Percentiles rank a stretch among this genome's conserved stretches.
These are phyloP conservation scores for Wickerhamia fluorescens DNA, from an alignment of 805 yeast genomes.

Conservation along the genomic window DNA sequence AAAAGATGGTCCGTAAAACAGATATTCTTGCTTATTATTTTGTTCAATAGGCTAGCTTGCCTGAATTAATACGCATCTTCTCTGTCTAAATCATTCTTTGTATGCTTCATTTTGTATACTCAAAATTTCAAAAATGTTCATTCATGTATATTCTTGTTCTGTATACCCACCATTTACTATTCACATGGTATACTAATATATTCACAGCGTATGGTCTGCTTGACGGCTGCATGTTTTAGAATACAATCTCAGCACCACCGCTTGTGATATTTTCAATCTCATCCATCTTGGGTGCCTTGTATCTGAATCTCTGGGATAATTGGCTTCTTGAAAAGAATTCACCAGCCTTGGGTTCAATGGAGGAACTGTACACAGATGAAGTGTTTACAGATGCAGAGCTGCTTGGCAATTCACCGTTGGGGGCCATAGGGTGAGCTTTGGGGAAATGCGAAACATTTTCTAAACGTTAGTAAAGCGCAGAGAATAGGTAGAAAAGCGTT, in stretches of 20 bases:
- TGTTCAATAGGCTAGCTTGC: neutral
- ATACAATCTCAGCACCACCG: conserved; percentile 74
- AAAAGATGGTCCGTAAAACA: neutral
- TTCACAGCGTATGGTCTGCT: neutral
- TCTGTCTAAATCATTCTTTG: neutral
- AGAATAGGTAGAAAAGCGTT: too few relatives aligned
- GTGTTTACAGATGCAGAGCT: conserved; percentile 6
- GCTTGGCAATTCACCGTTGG: conserved; percentile 36
- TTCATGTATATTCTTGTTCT: neutral
- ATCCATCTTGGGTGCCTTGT: conserved; percentile 47
- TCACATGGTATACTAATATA: neutral
- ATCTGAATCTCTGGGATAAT: conserved; percentile 71
- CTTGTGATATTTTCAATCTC: conserved; percentile 73
- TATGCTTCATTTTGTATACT: neutral
- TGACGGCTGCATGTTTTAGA: too few relatives aligned
- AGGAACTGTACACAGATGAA: conserved; percentile 14
- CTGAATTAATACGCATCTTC: neutral
- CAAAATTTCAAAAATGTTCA: neutral
- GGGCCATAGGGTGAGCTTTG: conserved; percentile 36
- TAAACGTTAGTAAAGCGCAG: conserved; percentile 5
- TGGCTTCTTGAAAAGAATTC: conserved; percentile 49
- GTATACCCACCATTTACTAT: neutral
- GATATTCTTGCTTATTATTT: neutral
- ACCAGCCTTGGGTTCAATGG: conserved; percentile 35
- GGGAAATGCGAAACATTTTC: conserved; percentile 13